These are phyloP conservation scores for Sapria himalayana DNA, from an alignment of 345 rosid genomes.

Conservation along the genomic window DNA sequence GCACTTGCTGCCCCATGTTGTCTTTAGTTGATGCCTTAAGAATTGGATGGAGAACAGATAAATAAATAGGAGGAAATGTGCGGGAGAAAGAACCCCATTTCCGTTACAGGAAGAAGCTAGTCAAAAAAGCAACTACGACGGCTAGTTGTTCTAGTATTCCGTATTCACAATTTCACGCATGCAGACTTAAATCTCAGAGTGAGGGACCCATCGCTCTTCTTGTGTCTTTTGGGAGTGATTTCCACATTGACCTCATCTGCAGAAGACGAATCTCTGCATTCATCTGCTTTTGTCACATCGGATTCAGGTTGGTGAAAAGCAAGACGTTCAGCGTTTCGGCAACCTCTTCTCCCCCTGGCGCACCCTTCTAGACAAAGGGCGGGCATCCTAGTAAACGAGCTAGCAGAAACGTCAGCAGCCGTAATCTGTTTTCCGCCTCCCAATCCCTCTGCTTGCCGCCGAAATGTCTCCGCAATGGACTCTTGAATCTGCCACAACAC, in stretches of 20 bases:
- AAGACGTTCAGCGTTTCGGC: constrained; percentile 28
- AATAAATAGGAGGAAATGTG: no score
- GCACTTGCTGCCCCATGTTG: no score
- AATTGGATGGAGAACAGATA: no score
- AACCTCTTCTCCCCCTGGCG: constrained; percentile 43
- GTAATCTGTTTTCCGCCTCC: constrained; percentile 30
- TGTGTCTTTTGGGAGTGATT: constrained; percentile 31
- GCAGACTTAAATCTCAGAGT: no score
- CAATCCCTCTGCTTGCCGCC: constrained; percentile 61
- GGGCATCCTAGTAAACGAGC: constrained; percentile 23
- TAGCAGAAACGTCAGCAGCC: constrained; percentile 12
- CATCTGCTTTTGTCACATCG: constrained; percentile 44
- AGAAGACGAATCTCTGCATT: constrained; percentile 60
- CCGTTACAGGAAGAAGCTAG: no score
- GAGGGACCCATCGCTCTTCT: constrained; percentile 17
- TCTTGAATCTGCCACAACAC: constrained; percentile 57
- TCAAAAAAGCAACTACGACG: no score
- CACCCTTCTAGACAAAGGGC: no score
- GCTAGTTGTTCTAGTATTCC: no score
- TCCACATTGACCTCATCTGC: constrained; percentile 39
- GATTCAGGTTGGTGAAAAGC: constrained; percentile 53
- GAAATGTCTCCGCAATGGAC: constrained; percentile 70
- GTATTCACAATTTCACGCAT: no score
- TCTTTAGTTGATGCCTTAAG: no score
- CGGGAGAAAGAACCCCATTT: no score